Percentiles rank a stretch among this genome's conserved stretches.
These are phyloP conservation scores for Xylaria castorea DNA, from an alignment of 495 filamentous ascomycete genomes.

Conservation along the genomic window DNA sequence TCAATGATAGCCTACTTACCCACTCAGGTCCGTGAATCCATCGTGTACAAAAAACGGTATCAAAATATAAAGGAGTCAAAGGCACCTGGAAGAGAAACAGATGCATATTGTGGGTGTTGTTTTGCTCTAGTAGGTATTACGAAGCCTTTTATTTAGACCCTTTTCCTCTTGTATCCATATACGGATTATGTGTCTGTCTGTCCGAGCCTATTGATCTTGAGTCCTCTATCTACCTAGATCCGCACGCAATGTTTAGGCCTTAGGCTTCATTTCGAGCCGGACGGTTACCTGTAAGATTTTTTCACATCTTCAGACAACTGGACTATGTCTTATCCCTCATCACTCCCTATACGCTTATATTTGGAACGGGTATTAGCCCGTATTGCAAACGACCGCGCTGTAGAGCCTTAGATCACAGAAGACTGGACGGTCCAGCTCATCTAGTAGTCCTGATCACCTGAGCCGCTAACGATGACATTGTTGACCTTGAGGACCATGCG, in stretches of 20 bases:
- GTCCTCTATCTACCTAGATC: slow-evolving; percentile 3
- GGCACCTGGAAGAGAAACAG: background rate
- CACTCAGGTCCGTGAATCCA: too few relatives aligned
- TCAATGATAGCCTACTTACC: too few relatives aligned
- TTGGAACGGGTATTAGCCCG: background rate
- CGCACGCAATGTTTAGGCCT: background rate
- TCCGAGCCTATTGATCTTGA: slow-evolving; percentile 8
- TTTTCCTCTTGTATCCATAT: background rate
- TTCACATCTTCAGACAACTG: background rate
- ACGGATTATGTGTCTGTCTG: background rate
- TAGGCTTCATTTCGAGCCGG: background rate
- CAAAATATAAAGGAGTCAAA: background rate
- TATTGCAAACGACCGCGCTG: background rate
- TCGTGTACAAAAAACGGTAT: too few relatives aligned
- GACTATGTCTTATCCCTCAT: background rate
- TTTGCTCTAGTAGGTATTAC: slow-evolving; percentile 1
- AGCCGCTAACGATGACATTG: slow-evolving; percentile 95
- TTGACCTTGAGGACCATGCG: slow-evolving; percentile 98
- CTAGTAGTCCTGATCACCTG: slow-evolving; percentile 92
- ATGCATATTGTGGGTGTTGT: background rate
- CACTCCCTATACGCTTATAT: background rate
- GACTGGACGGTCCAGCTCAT: slow-evolving; percentile 26
- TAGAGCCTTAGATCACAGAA: background rate
- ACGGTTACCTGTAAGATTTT: background rate
- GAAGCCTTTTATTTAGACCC: slow-evolving; percentile 12